Base-by-base conservation (phyloP, 192 early-diverging fungal genomes). In the Podila minutissima region DNA sequence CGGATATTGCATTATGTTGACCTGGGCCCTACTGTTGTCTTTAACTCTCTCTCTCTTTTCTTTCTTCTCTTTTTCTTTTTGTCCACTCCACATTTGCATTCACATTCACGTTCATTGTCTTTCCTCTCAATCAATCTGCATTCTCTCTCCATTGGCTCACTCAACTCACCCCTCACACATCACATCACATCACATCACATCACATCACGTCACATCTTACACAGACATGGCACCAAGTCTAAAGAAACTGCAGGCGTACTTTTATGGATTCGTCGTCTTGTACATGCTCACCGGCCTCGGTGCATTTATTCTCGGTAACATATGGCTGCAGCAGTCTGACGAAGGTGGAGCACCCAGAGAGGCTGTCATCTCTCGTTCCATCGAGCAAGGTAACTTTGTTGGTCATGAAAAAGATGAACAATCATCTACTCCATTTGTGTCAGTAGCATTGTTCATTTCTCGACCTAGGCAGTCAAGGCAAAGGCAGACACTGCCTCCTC, bases 221-320 rank as follows among this genome's bases (percentile, higher is more conserved):
- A 46, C 53, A 26, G 5, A 19, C 5, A 67, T 62, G 55, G 66
- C 64, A 46, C 41, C 41, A 13, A 68, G 51, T 57, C 62, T 81
- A 24, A 46, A 62, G 46, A 81, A 73, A 51, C 41, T 64, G 17
- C 65, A 73, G 49, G 67, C 67, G 28, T 73, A 72, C 46, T 69
- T 69, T 48, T 64, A 63, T 31, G 49, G 20, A 20, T 69, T 81
- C 48, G 8, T 73, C 12, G 8, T 38, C 62, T 15, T 81, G 17
- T 81, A 81, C 57, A 73, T 66, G 31, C 4, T 67, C 19, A 81
- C 77, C 2, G 77, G 77, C 35, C 26, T 69, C 19, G 77, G 77
- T 20, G 71, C 77, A 4, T 37, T 81, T 1, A 28, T 73, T 49
- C 71, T 81, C 6, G 77, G 66, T 46, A 81, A 69, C 6, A 53